Conservation (phyloP, 192 early-diverging fungal genomes). For the Rhizoclosmatium globosum region DNA sequence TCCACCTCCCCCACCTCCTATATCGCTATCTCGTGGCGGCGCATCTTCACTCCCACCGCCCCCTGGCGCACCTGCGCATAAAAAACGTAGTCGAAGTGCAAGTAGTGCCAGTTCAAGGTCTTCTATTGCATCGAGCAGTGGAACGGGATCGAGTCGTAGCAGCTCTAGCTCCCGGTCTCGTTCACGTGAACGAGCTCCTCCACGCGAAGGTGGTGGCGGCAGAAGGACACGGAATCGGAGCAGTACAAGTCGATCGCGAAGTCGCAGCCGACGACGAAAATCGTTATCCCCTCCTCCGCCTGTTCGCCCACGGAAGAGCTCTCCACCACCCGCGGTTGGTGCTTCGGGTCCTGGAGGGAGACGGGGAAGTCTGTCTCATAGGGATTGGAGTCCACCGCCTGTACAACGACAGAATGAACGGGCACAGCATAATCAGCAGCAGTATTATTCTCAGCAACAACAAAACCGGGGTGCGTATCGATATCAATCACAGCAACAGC, state of each 20-base stretch:
- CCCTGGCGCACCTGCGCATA: neutral
- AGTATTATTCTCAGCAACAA: too few species aligned
- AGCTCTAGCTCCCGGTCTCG: neutral
- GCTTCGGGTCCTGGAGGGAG: too few species aligned
- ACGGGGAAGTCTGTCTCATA: too few species aligned
- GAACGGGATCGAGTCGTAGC: neutral
- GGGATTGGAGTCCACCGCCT: too few species aligned
- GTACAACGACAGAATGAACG: too few species aligned
- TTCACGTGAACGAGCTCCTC: neutral
- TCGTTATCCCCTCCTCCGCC: neutral
- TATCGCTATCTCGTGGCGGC: too few species aligned
- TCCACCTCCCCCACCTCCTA: too few species aligned
- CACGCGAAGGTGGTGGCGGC: neutral
- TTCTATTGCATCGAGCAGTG: neutral
- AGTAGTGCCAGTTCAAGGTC: neutral
- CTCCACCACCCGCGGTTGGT: too few species aligned
- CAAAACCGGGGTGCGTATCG: too few species aligned
- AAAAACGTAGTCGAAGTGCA: neutral
- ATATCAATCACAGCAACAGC: too few species aligned
- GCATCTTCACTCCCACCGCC: slow-evolving; percentile 12
- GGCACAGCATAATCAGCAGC: too few species aligned
- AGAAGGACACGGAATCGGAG: neutral
- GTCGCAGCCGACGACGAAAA: neutral
- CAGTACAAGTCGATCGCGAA: neutral
- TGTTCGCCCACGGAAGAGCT: neutral